phyloP scores from a whole-genome alignment of 805 yeast species.

The Ogataea ramenticola region DNA sequence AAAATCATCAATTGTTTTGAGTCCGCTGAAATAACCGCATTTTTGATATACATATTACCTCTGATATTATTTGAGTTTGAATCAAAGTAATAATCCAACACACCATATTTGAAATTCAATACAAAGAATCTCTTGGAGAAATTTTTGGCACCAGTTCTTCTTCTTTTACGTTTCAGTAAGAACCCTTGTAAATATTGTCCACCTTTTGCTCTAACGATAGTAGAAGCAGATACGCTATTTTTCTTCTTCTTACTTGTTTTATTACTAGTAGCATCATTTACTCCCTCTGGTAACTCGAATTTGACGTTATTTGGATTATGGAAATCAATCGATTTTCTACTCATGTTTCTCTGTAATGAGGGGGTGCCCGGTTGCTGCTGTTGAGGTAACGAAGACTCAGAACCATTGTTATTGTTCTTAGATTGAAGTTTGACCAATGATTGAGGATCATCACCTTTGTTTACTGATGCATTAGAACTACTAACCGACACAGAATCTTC shows the following conservation, averaged over 20 bases:
- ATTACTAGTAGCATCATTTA: slow-evolving; percentile 4
- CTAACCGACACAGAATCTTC: slow-evolving; percentile 1
- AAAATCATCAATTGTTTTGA: slow-evolving; percentile 59
- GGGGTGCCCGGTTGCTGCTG: no score
- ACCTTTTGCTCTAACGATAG: slow-evolving; percentile 38
- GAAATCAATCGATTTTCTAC: neutral
- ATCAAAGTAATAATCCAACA: slow-evolving; percentile 73
- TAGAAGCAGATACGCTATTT: slow-evolving; percentile 10
- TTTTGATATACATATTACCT: slow-evolving; percentile 85
- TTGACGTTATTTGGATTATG: slow-evolving; percentile 11
- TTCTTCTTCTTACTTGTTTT: slow-evolving; percentile 14
- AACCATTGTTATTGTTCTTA: no score
- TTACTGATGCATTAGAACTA: neutral
- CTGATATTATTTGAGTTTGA: slow-evolving; percentile 66
- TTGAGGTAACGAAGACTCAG: neutral
- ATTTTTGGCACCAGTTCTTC: slow-evolving; percentile 78
- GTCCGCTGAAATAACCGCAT: slow-evolving; percentile 79
- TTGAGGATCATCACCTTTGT: neutral
- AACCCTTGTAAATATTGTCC: slow-evolving; percentile 75
- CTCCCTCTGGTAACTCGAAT: slow-evolving; percentile 18
- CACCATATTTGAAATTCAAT: slow-evolving; percentile 74
- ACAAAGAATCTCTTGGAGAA: slow-evolving; percentile 80
- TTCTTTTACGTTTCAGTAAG: slow-evolving; percentile 61
- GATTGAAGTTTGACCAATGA: neutral
- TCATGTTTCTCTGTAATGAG: neutral